phyloP scores from a whole-genome alignment of 495 filamentous ascomycete genomes.

The Pseudomonodictys pantanalensis region DNA sequence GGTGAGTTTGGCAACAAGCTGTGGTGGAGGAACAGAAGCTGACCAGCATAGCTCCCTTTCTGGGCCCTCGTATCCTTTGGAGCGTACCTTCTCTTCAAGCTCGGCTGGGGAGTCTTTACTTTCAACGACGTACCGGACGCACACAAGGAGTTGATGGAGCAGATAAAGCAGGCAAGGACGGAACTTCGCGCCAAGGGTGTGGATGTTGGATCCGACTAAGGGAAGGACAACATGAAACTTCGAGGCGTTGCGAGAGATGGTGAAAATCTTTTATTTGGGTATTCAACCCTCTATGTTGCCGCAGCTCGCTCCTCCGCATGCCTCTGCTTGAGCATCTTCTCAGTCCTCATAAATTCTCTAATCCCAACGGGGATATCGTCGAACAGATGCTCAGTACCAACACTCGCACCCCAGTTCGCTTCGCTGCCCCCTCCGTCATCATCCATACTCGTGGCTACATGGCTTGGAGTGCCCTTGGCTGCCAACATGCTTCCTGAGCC shows the following conservation, averaged over 20 bases:
- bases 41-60: constrained; percentile 65
- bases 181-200: constrained; percentile 68
- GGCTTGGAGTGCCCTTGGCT: constrained; percentile 35
- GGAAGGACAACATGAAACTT: too few relatives aligned
- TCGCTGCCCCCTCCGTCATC: constrained; percentile 77
- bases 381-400: constrained; percentile 62
- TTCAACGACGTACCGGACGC: constrained; percentile 96
- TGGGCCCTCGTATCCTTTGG: constrained; percentile 90
- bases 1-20: constrained; percentile 44
- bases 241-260: not conserved
- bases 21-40: not conserved
- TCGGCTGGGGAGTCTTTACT: constrained; percentile 87
- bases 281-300: constrained; percentile 9
- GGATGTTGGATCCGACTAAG: constrained; percentile 59
- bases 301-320: constrained; percentile 42
- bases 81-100: constrained; percentile 85
- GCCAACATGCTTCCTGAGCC: constrained; percentile 41
- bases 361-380: constrained; percentile 87
- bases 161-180: constrained; percentile 67
- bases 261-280: not conserved
- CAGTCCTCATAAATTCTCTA: constrained; percentile 93
- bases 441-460: constrained; percentile 62
- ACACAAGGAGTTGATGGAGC: constrained; percentile 81
- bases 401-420: constrained; percentile 58
- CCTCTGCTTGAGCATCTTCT: constrained; percentile 84